phyloP scores from a whole-genome alignment of 805 yeast genomes.

The Ogataea nitratoaversa region DNA sequence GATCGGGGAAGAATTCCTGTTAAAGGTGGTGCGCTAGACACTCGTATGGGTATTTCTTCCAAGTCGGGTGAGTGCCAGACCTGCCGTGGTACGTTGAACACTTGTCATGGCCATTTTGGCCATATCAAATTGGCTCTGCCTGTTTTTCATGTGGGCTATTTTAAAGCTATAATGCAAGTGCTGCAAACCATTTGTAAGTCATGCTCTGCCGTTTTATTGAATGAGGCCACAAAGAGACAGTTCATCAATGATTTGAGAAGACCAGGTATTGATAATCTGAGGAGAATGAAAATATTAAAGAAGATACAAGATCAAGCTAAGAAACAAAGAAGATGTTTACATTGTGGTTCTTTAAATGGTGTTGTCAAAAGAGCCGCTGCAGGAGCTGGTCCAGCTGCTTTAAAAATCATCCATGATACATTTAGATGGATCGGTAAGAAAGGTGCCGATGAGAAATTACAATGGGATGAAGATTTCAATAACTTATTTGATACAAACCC shows the following conservation, averaged over 20 bases:
- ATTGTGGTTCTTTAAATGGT: conserved; percentile 88
- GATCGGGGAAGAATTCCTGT: conserved; percentile 86
- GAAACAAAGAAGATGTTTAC: conserved; percentile 85
- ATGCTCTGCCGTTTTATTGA: conserved; percentile 75
- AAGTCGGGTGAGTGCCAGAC: conserved; percentile 83
- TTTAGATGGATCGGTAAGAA: conserved; percentile 95
- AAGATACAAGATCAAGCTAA: conserved; percentile 87
- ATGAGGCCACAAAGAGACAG: conserved; percentile 64
- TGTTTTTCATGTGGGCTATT: conserved; percentile 96
- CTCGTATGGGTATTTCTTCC: conserved; percentile 90
- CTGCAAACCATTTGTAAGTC: conserved; percentile 87
- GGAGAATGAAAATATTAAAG: conserved; percentile 86
- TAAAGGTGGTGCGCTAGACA: conserved; percentile 82
- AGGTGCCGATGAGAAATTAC: conserved; percentile 73
- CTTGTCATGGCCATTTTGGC: conserved; percentile 99
- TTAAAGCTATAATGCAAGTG: conserved; percentile 84
- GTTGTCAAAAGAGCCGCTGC: conserved; percentile 95
- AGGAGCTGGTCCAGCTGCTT: conserved; percentile 88
- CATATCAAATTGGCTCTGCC: conserved; percentile 91
- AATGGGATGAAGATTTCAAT: conserved; percentile 85
- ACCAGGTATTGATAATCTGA: conserved; percentile 84
- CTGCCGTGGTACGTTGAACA: conserved; percentile 85
- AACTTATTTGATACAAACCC: conserved; percentile 73
- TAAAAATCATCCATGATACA: conserved; percentile 92
- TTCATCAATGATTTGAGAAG: conserved; percentile 76